Percentiles rank a stretch among this genome's conserved stretches.
Evolutionary conservation across 345 rosid genomes (phyloP).

Genomic region (Dipteronia dyeriana): DNA sequence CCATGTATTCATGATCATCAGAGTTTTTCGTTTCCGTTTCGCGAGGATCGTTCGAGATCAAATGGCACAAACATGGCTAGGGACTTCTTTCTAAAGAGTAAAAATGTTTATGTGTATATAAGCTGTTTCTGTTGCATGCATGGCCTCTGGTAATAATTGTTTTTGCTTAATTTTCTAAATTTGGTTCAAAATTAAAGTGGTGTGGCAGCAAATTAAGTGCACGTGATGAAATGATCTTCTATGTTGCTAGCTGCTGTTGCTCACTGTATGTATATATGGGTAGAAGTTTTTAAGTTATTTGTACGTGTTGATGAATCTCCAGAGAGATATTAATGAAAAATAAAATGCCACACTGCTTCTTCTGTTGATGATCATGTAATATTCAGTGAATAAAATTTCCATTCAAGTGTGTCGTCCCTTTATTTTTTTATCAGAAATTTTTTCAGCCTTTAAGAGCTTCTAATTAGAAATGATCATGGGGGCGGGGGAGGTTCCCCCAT

Average conservation of each 20-base stretch:
- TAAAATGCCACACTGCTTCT: background rate
- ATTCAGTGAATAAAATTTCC: background rate
- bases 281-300: background rate
- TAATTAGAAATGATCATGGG: too few species aligned
- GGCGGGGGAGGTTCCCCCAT: too few species aligned
- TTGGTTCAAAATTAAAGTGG: too few species aligned
- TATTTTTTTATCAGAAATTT: too few species aligned
- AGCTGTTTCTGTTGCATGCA: background rate
- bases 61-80: too few species aligned
- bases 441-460: too few species aligned
- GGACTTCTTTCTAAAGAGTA: background rate
- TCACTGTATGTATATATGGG: background rate
- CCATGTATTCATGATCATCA: background rate
- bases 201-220: too few species aligned
- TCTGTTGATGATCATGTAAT: slow-evolving; percentile 11
- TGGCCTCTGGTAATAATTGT: background rate
- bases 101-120: too few species aligned
- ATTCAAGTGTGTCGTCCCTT: background rate
- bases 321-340: background rate
- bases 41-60: too few species aligned
- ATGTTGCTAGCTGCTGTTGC: too few species aligned
- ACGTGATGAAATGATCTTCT: too few species aligned
- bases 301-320: background rate
- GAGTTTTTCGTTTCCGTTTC: background rate
- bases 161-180: too few species aligned